Base-by-base conservation (phyloP, 768 basidiomycete genomes). In the Boletus barrowsii region DNA sequence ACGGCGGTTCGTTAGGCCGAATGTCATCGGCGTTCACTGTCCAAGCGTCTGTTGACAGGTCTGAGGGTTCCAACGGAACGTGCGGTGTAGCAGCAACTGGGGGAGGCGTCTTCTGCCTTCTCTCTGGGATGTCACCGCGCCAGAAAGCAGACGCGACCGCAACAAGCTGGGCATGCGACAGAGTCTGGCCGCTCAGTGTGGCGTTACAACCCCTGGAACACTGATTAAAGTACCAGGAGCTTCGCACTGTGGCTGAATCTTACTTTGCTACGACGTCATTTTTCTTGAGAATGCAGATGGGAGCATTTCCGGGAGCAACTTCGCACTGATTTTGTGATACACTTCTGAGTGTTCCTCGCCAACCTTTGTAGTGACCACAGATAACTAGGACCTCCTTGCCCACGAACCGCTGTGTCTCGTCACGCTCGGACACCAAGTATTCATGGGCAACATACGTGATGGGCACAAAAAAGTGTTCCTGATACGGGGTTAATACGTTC, bases 381-480 rank as follows among this genome's bases (percentile, higher is more conserved):
- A 57, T 49, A 15, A 53, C 46, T 1, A 53, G 6, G 1, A 57
- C 51, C 2, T 53, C 47, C 37, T 49, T 53, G 4, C 43, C 32
- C 15, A 37, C 3, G 8, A 18, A 20, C 3, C 6, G 20, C 0
- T 6, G 15, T 26, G 22, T 13, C 3, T 32, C 15, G 11, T 56
- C 46, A 33, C 4, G 46, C 13, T 51, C 18, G 0, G n/a, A 33
- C n/a, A 51, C 39, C 3, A 1, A 1, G 18, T 0, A 5, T 10
- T 50, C 14, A 10, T 46, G 54, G 8, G 49, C 48, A 36, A 55
- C 37, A 30, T 49, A 18, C 17, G 44, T 15, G 11, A 55, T 51
- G 0, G 54, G 44, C 4, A 55, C n/a, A 14, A 40, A 18, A 15
- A 47, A n/a, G 6, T 6, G 6, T 17, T n/a, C 32, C 43, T 50